Base-by-base conservation (phyloP, 768 basidiomycete species). In the Crepidotus variabilis region DNA sequence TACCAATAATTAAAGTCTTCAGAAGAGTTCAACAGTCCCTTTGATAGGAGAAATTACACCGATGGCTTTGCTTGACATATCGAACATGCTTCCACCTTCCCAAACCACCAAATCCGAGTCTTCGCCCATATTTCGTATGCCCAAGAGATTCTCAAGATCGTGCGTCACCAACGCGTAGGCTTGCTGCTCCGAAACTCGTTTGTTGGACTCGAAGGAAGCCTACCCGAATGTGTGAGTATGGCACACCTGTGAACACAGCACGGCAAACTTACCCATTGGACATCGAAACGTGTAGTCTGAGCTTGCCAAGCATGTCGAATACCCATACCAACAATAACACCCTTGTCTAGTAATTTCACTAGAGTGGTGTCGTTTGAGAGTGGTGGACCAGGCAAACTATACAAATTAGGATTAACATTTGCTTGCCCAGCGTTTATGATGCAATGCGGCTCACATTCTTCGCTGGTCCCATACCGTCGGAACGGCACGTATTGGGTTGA, bases 271-370 rank as follows among this genome's bases (percentile, higher is more conserved):
- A 88, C 89, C 92, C 91, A 94, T 67, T 84, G 84, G 18, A 85
- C 73, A 61, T 94, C 90, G 62, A 92, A 88, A 9, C 89, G 80
- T 11, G 84, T 82, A 61, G 88, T 90, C 45, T 86, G 80, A 35
- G 88, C 89, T 57, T 81, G 76, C 86, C 86, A 92, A 28, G 83
- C 82, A 58, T 87, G 83, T 35, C 74, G 71, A 33, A 86, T 75
- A 16, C 87, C 89, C 50, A 93, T 65, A 18, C 83, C 90, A n/a
- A 92, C 86, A 18, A 84, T 85, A n/a, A 96, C 88, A n/a, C 85
- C 86, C 34, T 86, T 77, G 5, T 79, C 73, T 14, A 88, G 69
- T 36, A 98, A 77, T 20, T 75, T 80, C 3, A 83, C 78, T 36
- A 94, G 82, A 61, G 72, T 78, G 13, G 82, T 82, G 58, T 81